These are phyloP conservation scores for Pseudogymnoascus sp. DNA, from an alignment of 2,329 filamentous ascomycete species.

Conservation along the genomic window DNA sequence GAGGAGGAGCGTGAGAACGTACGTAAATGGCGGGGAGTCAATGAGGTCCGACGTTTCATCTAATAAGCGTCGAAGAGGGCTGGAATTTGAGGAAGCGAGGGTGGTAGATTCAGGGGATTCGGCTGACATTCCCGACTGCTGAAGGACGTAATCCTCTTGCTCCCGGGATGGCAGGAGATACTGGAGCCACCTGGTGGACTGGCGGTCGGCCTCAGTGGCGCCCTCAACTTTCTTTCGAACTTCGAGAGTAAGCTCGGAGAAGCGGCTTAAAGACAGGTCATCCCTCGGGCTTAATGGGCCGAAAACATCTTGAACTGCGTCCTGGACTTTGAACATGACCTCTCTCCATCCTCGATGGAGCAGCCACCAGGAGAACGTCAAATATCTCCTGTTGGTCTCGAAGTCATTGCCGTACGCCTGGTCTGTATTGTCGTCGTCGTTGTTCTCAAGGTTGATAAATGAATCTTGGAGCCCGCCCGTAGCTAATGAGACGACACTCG, in stretches of 20 bases:
- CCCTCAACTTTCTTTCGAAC: conserved; percentile 83
- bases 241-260: conserved; percentile 73
- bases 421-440: conserved; percentile 79
- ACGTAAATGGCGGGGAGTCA: conserved; percentile 83
- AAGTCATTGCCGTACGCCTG: conserved; percentile 87
- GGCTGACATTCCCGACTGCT: conserved; percentile 70
- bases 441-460: conserved; percentile 77
- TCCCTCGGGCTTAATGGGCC: conserved; percentile 83
- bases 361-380: conserved; percentile 98
- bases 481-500: conserved; percentile 86
- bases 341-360: conserved; percentile 84
- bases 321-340: conserved; percentile 70
- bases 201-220: conserved; percentile 53
- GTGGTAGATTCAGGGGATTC: conserved; percentile 37
- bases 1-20: conserved; percentile 77
- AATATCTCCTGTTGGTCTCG: conserved; percentile 87
- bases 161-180: conserved; percentile 74
- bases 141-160: conserved; percentile 75
- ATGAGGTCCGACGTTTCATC: conserved; percentile 95
- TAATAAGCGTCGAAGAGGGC: conserved; percentile 70
- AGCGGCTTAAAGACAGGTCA: conserved; percentile 70
- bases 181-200: conserved; percentile 59
- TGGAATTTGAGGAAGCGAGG: conserved; percentile 32
- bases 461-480: conserved; percentile 57
- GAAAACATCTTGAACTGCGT: conserved; percentile 84